These are phyloP conservation scores for Moringa oleifera DNA, from an alignment of 345 rosid species.

Conservation along the genomic window DNA sequence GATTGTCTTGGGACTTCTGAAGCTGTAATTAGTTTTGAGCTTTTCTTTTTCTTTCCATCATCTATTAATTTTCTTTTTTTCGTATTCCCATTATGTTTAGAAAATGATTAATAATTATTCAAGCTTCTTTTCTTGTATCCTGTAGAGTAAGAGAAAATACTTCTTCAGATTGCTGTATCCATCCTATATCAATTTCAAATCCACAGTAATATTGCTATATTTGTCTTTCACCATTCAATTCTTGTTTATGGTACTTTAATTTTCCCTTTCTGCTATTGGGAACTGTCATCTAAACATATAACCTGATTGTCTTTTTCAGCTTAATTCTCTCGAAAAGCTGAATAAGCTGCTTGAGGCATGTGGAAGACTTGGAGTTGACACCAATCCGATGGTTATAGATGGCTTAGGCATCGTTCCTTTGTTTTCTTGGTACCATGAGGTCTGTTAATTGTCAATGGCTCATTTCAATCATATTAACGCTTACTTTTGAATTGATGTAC, in stretches of 20 bases:
- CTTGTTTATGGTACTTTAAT: neutral
- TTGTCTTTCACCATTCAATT: neutral
- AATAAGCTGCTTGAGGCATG: constrained; percentile 55
- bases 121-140: too few species aligned
- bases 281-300: constrained; percentile 9
- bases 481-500: neutral
- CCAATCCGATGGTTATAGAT: constrained; percentile 31
- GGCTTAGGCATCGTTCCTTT: constrained; percentile 57
- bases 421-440: constrained; percentile 74
- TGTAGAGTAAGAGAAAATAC: too few species aligned
- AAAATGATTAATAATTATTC: too few species aligned
- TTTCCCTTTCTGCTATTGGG: neutral
- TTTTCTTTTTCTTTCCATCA: neutral
- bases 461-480: neutral
- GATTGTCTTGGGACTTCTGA: too few species aligned
- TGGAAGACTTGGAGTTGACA: constrained; percentile 47
- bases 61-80: too few species aligned
- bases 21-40: too few species aligned
- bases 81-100: too few species aligned
- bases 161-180: too few species aligned
- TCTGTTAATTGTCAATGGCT: constrained; percentile 10
- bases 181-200: too few species aligned
- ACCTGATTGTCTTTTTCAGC: constrained; percentile 31
- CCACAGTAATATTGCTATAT: neutral
- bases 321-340: constrained; percentile 60